phyloP scores from a whole-genome alignment of 768 basidiomycete genomes.

The Hericium coralloides region DNA sequence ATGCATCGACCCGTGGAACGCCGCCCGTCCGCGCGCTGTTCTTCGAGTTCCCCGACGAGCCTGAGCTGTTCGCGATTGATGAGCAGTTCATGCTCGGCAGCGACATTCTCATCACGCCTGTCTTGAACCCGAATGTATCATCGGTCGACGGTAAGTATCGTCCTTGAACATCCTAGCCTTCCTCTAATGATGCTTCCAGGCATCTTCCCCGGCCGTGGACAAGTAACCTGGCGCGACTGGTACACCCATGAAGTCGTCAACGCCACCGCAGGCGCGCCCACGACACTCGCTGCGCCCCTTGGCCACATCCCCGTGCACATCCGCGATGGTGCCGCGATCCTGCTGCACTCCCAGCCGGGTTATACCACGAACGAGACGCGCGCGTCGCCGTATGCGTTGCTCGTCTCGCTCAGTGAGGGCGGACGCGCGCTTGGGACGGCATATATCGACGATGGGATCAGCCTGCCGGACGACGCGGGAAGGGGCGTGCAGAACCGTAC shows the following conservation, averaged over 20 bases:
- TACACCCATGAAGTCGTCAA: conserved; percentile 54
- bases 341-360: conserved; percentile 51
- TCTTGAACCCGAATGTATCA: conserved; percentile 56
- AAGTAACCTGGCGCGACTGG: conserved; percentile 63
- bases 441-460: conserved; percentile 66
- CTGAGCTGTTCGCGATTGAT: conserved; percentile 52
- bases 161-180: not conserved
- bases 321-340: conserved; percentile 56
- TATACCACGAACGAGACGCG: conserved; percentile 66
- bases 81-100: conserved; percentile 65
- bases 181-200: conserved; percentile 26
- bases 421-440: conserved; percentile 50
- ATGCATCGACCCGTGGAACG: conserved; percentile 52
- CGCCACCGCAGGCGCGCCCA: conserved; percentile 29
- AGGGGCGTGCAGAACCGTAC: conserved; percentile 40
- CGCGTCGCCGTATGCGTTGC: conserved; percentile 49
- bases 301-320: conserved; percentile 72
- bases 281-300: conserved; percentile 56
- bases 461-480: conserved; percentile 24
- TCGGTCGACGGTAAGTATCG: conserved; percentile 48
- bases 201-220: conserved; percentile 54
- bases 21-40: conserved; percentile 71
- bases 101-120: conserved; percentile 70
- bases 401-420: conserved; percentile 42
- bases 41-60: conserved; percentile 69